phyloP scores from a whole-genome alignment of 176 grass and related monocot genomes.

The Musa schizocarpa region DNA sequence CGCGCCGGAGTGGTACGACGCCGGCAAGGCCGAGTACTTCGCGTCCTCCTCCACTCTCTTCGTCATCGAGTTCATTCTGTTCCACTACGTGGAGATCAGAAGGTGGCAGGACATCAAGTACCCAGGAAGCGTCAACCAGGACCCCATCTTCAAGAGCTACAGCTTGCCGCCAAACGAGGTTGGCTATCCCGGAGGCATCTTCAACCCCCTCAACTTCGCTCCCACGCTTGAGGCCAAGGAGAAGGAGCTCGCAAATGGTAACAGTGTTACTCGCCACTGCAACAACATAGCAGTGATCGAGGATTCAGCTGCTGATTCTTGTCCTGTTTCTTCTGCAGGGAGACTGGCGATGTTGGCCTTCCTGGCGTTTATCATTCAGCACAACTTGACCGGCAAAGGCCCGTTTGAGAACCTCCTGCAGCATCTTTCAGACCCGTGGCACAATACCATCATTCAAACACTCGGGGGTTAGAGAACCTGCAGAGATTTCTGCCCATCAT shows the following conservation, averaged over 20 bases:
- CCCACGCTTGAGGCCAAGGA: neutral
- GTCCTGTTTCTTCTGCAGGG: slow-evolving; percentile 3
- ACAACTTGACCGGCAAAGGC: slow-evolving; percentile 10
- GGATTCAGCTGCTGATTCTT: no score
- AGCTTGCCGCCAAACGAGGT: slow-evolving; percentile 16
- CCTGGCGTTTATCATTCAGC: slow-evolving; percentile 14
- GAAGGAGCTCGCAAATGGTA: neutral
- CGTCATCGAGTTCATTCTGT: slow-evolving; percentile 19
- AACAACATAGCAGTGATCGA: no score
- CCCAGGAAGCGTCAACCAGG: slow-evolving; percentile 17
- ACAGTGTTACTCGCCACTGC: neutral
- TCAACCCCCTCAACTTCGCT: slow-evolving; percentile 17
- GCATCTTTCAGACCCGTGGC: slow-evolving; percentile 19
- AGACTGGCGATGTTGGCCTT: slow-evolving; percentile 21
- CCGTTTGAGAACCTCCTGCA: slow-evolving; percentile 21
- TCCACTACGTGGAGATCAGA: slow-evolving; percentile 18
- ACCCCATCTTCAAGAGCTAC: slow-evolving; percentile 19
- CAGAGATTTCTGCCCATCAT: neutral
- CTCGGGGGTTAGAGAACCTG: neutral
- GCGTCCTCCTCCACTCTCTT: slow-evolving; percentile 17
- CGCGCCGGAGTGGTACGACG: slow-evolving; percentile 71
- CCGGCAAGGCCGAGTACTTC: slow-evolving; percentile 47
- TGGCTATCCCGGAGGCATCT: slow-evolving; percentile 14
- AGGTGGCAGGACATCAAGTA: slow-evolving; percentile 22
- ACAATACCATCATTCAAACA: slow-evolving; percentile 18